Base-by-base conservation (phyloP, 345 rosid genomes). In the Populus alba region DNA sequence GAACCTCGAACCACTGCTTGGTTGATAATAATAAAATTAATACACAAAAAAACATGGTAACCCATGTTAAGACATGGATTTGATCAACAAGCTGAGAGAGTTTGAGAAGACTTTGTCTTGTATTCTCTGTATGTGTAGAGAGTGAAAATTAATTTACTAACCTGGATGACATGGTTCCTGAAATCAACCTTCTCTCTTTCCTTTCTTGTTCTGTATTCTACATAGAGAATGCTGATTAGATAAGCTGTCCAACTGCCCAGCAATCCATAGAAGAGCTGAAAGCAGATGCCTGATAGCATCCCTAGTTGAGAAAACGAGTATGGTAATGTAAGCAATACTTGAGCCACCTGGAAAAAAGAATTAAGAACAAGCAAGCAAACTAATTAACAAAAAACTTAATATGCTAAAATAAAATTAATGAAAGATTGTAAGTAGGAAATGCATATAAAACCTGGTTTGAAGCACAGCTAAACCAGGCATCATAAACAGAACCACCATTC, bases 401-500 rank as follows among this genome's bases (percentile, higher is more conserved):
- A 20, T 22, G 20, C 7, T 0, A 69, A 1, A 12, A 8, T 4
- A 12, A 39, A 23, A 66, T 25, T 20, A 43, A 57, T 27, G 31
- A 11, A 27, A 29, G 12, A 6, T 22, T 45, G 35, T 4, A 17
- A 62, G 38, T 22, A 8, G 53, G 38, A 13, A 61, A 29, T 31
- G n/a, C 16, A 27, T 18, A 29, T 29, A 2, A 1, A 51, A 92
- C 99, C 97, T 96, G 99, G 76, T 94, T 96, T 2, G 99, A 96
- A 80, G 99, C 93, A 75, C 99, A 95, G 87, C 99, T 95, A 75
- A 95, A 95, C 99, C 99, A 95, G 77, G 99, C 99, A 82, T 96
- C 99, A 83, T 96, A 96, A 68, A 23, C 95, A 77, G 99, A 96
- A 29, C 98, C 99, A 5, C 99, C 99, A 82, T 96, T 95, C 99